Base-by-base conservation (phyloP, 2,329 filamentous ascomycete genomes). In the Cephalotrichum gorgonifer region DNA sequence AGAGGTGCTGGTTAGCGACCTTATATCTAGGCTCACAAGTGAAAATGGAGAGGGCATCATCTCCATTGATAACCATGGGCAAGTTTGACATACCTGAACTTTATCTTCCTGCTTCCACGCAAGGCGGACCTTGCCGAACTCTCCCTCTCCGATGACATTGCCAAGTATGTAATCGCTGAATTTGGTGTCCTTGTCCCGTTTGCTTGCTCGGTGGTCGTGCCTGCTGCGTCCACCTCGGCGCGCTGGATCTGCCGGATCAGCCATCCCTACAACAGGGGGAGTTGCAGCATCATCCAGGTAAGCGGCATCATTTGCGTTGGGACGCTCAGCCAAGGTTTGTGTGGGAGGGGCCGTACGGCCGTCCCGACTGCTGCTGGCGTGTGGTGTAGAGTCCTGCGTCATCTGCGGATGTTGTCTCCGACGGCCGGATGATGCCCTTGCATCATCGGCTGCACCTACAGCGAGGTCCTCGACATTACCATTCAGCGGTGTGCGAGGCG, bases 111-210 rank as follows among this genome's bases (percentile, higher is more conserved):
- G 86, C 67, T 96, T 97, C 93, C 93, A 98, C 25, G 93, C 93
- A 61, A 97, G 81, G 67, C 96, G 97, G 59, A 98, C 93, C 64
- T 98, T 98, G 55, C 93, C 93, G 64, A 98, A 98, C 67, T 98
- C 93, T 53, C 93, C 93, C 71, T 98, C 93, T 45, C 93, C 93
- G 45, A 98, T 84, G 2, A 91, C 97, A 64, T 95, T 91, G 31
- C 93, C 93, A 3, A 98, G 76, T 52, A 95, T 88, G 66, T 97
- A 98, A 54, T 96, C 89, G 52, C 91, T 91, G 63, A 98, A 97
- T 56, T 88, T 90, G 39, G 85, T 89, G 61, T 69, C 81, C 70
- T 94, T 95, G 57, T 82, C 74, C 33, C 69, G 62, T 54, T 74
- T 76, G 0, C 50, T 50, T 49, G 69, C 66, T 59, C 82, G 76